phyloP scores from a whole-genome alignment of 257 asterid genomes.

The Perilla frutescens region DNA sequence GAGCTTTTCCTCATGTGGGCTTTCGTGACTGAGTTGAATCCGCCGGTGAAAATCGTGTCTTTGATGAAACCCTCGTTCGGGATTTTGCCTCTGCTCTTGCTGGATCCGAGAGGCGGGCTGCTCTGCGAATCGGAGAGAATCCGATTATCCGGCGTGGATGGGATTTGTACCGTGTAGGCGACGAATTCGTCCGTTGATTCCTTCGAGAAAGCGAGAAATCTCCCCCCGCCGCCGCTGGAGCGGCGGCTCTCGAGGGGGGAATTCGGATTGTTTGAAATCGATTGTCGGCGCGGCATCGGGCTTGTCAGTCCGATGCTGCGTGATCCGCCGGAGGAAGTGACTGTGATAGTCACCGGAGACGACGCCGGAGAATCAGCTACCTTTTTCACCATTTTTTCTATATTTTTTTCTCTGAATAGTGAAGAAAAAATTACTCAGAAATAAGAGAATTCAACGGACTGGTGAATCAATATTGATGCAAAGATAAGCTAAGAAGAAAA shows the following conservation, averaged over 20 bases:
- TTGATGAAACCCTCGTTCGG: constrained; percentile 65
- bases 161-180: constrained; percentile 89
- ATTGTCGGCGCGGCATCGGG: constrained; percentile 81
- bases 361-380: constrained; percentile 66
- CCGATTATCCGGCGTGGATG: constrained; percentile 83
- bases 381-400: constrained; percentile 61
- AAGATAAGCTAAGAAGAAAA: not conserved
- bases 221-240: constrained; percentile 56
- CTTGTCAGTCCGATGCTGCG: constrained; percentile 68
- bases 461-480: constrained; percentile 23
- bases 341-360: constrained; percentile 83
- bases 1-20: constrained; percentile 73
- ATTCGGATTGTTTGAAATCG: constrained; percentile 63
- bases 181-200: constrained; percentile 78
- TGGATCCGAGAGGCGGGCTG: constrained; percentile 49
- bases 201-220: constrained; percentile 72
- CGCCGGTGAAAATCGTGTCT: constrained; percentile 88
- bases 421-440: not conserved
- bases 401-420: too few species aligned
- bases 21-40: constrained; percentile 74
- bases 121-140: constrained; percentile 49
- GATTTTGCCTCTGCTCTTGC: constrained; percentile 51
- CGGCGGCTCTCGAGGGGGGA: constrained; percentile 65
- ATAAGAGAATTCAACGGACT: constrained; percentile 21
- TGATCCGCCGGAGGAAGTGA: constrained; percentile 74